These are phyloP conservation scores for Aspergillus sp. DNA, from an alignment of 2,329 filamentous ascomycete species.

Conservation along the genomic window DNA sequence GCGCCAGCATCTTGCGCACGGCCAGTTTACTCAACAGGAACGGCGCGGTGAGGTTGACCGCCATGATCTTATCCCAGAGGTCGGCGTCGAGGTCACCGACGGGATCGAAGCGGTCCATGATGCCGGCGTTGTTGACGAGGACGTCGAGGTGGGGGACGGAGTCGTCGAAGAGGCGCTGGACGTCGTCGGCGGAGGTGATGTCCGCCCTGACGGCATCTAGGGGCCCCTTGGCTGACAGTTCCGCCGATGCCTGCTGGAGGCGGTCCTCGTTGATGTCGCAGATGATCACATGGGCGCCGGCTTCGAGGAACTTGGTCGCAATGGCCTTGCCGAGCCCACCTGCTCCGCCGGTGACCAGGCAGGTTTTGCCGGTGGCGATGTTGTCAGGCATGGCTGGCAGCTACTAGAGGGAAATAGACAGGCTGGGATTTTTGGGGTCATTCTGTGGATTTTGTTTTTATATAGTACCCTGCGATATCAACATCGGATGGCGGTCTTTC, in stretches of 20 bases:
- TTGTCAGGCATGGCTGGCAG: neutral
- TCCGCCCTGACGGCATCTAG: conserved; percentile 26
- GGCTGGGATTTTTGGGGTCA: too few species aligned
- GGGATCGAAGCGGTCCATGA: conserved; percentile 49
- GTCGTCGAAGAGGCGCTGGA: conserved; percentile 30
- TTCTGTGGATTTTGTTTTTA: too few species aligned
- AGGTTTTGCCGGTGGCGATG: conserved; percentile 13
- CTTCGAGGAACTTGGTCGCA: conserved; percentile 22
- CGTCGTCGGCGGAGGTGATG: conserved; percentile 26
- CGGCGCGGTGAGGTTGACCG: conserved; percentile 48
- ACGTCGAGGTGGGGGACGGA: conserved; percentile 41
- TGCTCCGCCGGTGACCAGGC: conserved; percentile 28
- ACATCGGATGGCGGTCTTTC: too few species aligned
- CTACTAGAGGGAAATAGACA: too few species aligned
- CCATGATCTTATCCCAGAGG: conserved; percentile 47
- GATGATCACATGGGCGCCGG: conserved; percentile 31
- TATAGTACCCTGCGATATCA: too few species aligned
- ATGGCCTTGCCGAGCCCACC: conserved; percentile 32
- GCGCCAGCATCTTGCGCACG: conserved; percentile 38
- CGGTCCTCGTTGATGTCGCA: conserved; percentile 28
- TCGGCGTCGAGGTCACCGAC: conserved; percentile 39
- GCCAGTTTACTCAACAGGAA: conserved; percentile 45
- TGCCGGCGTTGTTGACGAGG: conserved; percentile 50
- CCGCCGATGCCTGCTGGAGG: conserved; percentile 12
- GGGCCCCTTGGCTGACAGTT: conserved; percentile 13